Evolutionary conservation across 2,329 filamentous ascomycete genomes (phyloP).

Genomic region (Lasiodiplodia sp.): DNA sequence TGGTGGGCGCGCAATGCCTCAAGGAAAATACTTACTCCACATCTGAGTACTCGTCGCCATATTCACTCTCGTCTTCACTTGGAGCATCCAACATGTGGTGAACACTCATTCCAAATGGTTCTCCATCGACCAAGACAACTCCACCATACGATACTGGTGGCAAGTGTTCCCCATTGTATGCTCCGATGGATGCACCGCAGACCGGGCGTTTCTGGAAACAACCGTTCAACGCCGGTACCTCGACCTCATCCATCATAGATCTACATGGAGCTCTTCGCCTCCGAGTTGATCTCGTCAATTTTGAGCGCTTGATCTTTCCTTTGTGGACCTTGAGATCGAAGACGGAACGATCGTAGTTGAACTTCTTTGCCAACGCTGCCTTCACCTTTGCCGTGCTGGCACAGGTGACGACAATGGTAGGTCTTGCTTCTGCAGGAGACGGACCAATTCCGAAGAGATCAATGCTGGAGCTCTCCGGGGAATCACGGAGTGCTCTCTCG

Average conservation of each 20-base stretch:
- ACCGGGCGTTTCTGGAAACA: slow-evolving; percentile 79
- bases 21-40: slow-evolving; percentile 24
- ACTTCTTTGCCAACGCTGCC: slow-evolving; percentile 72
- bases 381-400: slow-evolving; percentile 77
- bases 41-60: slow-evolving; percentile 35
- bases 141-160: slow-evolving; percentile 92
- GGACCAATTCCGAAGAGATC: slow-evolving; percentile 78
- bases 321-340: slow-evolving; percentile 76
- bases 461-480: slow-evolving; percentile 79
- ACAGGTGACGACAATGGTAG: slow-evolving; percentile 80
- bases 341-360: slow-evolving; percentile 70
- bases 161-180: slow-evolving; percentile 84
- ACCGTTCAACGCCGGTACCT: slow-evolving; percentile 65
- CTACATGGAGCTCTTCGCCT: slow-evolving; percentile 46
- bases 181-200: slow-evolving; percentile 92
- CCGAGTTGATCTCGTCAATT: slow-evolving; percentile 49
- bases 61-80: slow-evolving; percentile 61
- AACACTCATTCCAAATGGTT: slow-evolving; percentile 92
- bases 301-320: slow-evolving; percentile 71
- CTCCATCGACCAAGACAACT: slow-evolving; percentile 81
- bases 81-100: slow-evolving; percentile 88
- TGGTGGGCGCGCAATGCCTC: background rate
- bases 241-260: slow-evolving; percentile 49
- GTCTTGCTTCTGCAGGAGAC: slow-evolving; percentile 68
- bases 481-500: slow-evolving; percentile 73